Evolutionary conservation across 139 green algal genomes (phyloP).

Genomic region (Eudorina sp.): DNA sequence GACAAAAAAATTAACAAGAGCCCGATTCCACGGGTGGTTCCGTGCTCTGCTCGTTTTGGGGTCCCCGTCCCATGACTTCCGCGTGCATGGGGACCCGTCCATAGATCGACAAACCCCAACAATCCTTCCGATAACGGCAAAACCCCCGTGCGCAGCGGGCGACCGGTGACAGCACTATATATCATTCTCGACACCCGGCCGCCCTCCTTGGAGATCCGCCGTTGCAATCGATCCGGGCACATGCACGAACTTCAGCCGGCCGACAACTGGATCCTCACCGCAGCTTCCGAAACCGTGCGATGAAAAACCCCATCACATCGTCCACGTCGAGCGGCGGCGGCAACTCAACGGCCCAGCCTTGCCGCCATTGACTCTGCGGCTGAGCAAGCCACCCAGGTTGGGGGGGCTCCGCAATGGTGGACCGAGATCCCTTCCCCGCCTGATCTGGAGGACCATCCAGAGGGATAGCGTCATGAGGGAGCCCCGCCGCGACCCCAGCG

Average conservation of each 20-base stretch:
- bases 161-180: not conserved
- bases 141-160: not conserved
- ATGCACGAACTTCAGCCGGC: not conserved
- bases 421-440: not conserved
- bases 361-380: too few species aligned
- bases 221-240: not conserved
- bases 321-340: constrained; percentile 24
- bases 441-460: too few species aligned
- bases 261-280: not conserved
- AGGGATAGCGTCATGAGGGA: too few species aligned
- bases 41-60: too few species aligned
- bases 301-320: constrained; percentile 94
- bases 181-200: not conserved
- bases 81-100: too few species aligned
- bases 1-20: too few species aligned
- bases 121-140: not conserved
- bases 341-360: too few species aligned
- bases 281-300: constrained; percentile 84
- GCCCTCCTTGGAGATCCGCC: not conserved
- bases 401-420: too few species aligned
- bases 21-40: too few species aligned
- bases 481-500: not conserved
- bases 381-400: too few species aligned
- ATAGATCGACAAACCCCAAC: too few species aligned
- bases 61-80: too few species aligned